phyloP scores from a whole-genome alignment of 1,284 basidiomycete species.

The Vanrija pseudolonga region DNA sequence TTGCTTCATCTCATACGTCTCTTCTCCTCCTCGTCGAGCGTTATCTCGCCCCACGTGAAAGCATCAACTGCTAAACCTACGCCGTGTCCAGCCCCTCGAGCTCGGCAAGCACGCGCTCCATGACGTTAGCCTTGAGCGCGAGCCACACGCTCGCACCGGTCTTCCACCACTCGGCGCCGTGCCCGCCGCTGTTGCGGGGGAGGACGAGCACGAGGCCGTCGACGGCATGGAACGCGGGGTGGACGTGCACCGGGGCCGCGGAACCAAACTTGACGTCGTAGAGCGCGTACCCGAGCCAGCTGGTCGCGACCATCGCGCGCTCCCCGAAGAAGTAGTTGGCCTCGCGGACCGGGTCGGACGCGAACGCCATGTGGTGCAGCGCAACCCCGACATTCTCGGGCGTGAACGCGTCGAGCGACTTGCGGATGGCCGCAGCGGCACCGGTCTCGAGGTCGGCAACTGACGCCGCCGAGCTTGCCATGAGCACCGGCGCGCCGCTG shows the following conservation, averaged over 20 bases:
- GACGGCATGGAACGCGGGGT: constrained; percentile 47
- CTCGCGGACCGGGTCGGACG: constrained; percentile 35
- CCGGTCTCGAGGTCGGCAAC: neutral
- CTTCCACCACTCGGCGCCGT: no score
- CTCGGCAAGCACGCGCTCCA: no score
- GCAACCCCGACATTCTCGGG: constrained; percentile 37
- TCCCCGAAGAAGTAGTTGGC: constrained; percentile 52
- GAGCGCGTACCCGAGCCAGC: constrained; percentile 49
- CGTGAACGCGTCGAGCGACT: constrained; percentile 33
- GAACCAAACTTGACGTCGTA: constrained; percentile 50
- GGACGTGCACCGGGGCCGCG: constrained; percentile 36
- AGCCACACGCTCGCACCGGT: no score
- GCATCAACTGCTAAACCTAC: no score
- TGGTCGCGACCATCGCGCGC: constrained; percentile 48
- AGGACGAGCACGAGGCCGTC: constrained; percentile 48
- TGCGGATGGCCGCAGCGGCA: constrained; percentile 42
- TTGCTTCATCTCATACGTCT: no score
- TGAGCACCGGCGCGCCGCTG: constrained; percentile 51
- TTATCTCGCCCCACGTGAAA: no score
- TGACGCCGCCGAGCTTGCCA: constrained; percentile 20
- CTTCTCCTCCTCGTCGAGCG: no score
- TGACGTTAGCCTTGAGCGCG: no score
- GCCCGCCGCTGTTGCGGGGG: no score
- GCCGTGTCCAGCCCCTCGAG: no score
- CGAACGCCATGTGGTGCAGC: constrained; percentile 50